These are phyloP conservation scores for Microsporum ferrugineum DNA, from an alignment of 2,329 filamentous ascomycete species.

Conservation along the genomic window DNA sequence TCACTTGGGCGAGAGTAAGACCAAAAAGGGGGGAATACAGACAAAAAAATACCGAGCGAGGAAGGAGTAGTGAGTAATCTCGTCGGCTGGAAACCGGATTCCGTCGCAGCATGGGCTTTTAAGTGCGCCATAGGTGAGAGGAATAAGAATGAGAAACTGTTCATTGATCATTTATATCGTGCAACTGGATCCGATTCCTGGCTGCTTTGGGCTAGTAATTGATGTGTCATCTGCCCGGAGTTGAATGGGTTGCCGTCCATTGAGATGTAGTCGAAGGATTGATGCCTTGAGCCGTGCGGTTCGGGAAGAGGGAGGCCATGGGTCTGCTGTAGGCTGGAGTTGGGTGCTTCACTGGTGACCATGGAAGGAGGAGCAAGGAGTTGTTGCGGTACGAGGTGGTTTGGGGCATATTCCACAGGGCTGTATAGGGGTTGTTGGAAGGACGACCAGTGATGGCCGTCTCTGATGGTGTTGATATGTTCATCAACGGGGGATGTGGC, in stretches of 20 bases:
- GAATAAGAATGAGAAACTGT: not conserved
- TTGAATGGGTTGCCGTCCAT: not conserved
- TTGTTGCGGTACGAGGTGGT: not conserved
- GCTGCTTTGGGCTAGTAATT: not conserved
- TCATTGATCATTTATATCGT: not conserved
- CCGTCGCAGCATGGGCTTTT: not conserved
- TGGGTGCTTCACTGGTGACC: not conserved
- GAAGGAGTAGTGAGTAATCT: not conserved
- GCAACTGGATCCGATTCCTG: not conserved
- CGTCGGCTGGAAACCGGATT: not conserved
- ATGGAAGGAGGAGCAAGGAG: not conserved
- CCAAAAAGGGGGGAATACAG: not conserved
- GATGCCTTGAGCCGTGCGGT: constrained; percentile 1
- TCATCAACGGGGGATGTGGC: constrained; percentile 4
- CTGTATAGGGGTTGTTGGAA: constrained; percentile 6
- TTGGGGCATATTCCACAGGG: not conserved
- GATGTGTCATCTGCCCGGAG: not conserved
- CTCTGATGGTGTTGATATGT: not conserved
- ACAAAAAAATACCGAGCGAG: not conserved
- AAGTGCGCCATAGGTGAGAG: not conserved
- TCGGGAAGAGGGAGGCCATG: constrained; percentile 1
- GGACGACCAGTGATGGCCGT: constrained; percentile 1
- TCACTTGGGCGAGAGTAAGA: not conserved
- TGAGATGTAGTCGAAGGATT: constrained; percentile 4
- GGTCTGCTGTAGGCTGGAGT: not conserved